Base-by-base conservation (phyloP, 441 rosid species). In the Eruca vesicaria region DNA sequence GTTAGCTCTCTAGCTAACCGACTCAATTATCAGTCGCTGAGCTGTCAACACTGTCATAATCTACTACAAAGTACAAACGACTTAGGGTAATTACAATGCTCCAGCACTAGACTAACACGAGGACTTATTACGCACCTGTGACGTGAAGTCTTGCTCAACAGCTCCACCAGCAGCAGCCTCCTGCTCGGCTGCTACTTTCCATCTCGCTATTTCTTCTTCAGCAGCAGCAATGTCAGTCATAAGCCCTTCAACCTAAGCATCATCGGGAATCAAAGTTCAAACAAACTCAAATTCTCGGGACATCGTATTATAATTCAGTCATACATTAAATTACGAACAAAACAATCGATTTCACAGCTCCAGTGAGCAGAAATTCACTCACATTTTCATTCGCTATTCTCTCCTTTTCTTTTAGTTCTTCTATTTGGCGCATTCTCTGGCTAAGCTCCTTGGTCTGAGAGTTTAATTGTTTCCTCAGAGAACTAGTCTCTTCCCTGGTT, bases 131-230 rank as follows among this genome's bases (percentile, higher is more conserved):
- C 75, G 29, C 21, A 93, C 99, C 97, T 90, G 91, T 35, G 87
- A 80, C 23, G 85, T 72, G 76, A 86, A 85, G 66, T 95, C 96
- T 77, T 88, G 92, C 76, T 95, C 99, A 78, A 95, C 89, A 71
- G 92, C 96, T 85, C 90, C 82, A 57, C 97, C 99, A 12, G 98
- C 98, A 73, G 90, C 97, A 79, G 99, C 99, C 82, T 93, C 99
- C 77, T 95, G 90, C 86, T 93, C 98, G 48, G 98, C 99, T 76
- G 99, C 99, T 48, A 87, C 89, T 90, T 91, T 95, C 99, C 98
- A 95, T 83, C 98, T 86, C 32, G 84, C 60, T 75, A 95, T 93
- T 87, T 95, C 99, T 89, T 93, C 99, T 82, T 93, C 98, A 55
- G 99, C 92, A 66, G 94, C 93, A 80, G 96, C 89, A 79, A 95